Evolutionary conservation across 257 asterid species (phyloP).

Genomic region (Ophiorrhiza pumila): DNA sequence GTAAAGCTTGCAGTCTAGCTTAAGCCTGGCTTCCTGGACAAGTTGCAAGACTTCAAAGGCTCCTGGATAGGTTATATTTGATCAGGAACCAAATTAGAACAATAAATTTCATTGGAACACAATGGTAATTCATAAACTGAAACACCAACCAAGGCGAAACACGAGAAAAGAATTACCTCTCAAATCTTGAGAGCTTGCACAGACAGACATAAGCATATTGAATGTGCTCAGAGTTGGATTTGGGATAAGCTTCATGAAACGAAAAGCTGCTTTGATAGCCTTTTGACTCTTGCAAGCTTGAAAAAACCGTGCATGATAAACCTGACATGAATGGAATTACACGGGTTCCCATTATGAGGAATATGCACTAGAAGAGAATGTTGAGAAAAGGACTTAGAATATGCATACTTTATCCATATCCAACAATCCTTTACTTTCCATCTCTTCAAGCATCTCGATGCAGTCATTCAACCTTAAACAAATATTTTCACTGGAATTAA

Average conservation of each 20-base stretch:
- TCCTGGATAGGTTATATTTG: constrained; percentile 44
- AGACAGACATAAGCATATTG: constrained; percentile 96
- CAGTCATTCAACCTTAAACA: constrained; percentile 71
- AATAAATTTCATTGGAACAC: neutral
- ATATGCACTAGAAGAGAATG: constrained; percentile 19
- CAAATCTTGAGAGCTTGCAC: constrained; percentile 79
- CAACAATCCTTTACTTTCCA: constrained; percentile 66
- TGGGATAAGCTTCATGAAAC: constrained; percentile 69
- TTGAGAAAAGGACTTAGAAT: constrained; percentile 14
- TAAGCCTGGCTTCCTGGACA: constrained; percentile 66
- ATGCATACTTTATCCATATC: constrained; percentile 75
- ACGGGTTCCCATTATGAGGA: constrained; percentile 13
- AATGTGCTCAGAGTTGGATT: constrained; percentile 94
- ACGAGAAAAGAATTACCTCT: constrained; percentile 42
- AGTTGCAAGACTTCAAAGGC: constrained; percentile 74
- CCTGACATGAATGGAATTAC: constrained; percentile 42
- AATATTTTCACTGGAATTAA: too few relatives aligned
- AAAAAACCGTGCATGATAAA: constrained; percentile 75
- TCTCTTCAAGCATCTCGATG: constrained; percentile 76
- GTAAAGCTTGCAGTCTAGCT: constrained; percentile 92
- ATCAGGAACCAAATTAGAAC: constrained; percentile 13
- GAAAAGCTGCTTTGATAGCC: constrained; percentile 79
- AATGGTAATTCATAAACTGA: neutral
- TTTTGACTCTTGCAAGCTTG: constrained; percentile 75
- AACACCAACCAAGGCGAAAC: constrained; percentile 7